These are phyloP conservation scores for Candolleomyces eurysporus DNA, from an alignment of 768 basidiomycete species.

Conservation along the genomic window DNA sequence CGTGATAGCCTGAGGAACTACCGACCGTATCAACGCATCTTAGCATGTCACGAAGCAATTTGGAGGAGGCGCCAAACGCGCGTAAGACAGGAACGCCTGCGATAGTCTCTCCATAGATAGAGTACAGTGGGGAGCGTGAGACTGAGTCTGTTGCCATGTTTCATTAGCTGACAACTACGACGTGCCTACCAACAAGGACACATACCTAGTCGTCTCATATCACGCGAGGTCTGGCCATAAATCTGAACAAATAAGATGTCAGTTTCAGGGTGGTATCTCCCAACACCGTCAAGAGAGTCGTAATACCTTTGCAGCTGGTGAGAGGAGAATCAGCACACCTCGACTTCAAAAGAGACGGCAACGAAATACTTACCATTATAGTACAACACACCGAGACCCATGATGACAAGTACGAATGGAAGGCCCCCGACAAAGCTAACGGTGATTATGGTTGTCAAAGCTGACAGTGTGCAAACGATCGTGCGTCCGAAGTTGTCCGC, in stretches of 20 bases:
- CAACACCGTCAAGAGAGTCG: neutral
- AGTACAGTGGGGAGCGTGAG: constrained; percentile 44
- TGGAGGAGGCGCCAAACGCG: constrained; percentile 86
- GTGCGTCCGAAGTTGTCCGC: constrained; percentile 86
- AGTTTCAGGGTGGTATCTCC: neutral
- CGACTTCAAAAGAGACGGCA: neutral
- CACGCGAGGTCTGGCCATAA: constrained; percentile 73
- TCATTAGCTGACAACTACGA: neutral
- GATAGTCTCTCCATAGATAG: constrained; percentile 45
- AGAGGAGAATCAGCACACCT: neutral
- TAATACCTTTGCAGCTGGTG: constrained; percentile 36
- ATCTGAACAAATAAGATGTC: constrained; percentile 23
- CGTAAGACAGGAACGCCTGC: constrained; percentile 53
- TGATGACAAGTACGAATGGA: constrained; percentile 64
- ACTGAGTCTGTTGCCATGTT: constrained; percentile 38
- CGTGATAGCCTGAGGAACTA: constrained; percentile 7
- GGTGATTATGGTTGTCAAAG: constrained; percentile 67
- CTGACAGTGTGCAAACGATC: constrained; percentile 64
- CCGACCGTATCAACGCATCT: constrained; percentile 77
- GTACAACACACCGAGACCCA: constrained; percentile 62
- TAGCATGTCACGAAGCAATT: constrained; percentile 83
- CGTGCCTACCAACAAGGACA: constrained; percentile 1
- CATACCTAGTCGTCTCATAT: constrained; percentile 76
- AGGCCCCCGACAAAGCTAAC: constrained; percentile 78
- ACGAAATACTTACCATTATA: constrained; percentile 54